phyloP scores from a whole-genome alignment of 345 rosid species.

The Jatropha curcas region DNA sequence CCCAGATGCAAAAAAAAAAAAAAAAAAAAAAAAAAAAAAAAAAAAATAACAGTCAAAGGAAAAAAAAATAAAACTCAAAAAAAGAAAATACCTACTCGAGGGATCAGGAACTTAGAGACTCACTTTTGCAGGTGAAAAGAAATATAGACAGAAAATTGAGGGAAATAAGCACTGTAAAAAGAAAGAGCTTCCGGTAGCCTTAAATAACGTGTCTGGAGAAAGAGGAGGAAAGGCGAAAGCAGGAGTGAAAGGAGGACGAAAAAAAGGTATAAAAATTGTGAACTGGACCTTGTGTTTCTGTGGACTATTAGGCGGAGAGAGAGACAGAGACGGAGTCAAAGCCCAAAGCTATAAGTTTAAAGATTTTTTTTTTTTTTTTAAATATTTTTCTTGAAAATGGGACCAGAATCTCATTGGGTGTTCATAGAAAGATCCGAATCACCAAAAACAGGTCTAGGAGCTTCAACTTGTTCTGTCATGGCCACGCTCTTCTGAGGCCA shows the following conservation, averaged over 20 bases:
- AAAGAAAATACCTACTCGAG: slow-evolving; percentile 36
- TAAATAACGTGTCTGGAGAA: slow-evolving; percentile 10
- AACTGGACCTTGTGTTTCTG: slow-evolving; percentile 24
- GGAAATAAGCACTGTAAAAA: slow-evolving; percentile 9
- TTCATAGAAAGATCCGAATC: too few relatives aligned
- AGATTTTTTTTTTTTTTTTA: background rate
- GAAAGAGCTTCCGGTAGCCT: slow-evolving; percentile 11
- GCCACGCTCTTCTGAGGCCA: too few relatives aligned
- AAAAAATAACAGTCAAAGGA: background rate
- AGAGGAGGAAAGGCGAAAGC: slow-evolving; percentile 11
- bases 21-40: background rate
- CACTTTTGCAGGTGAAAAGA: slow-evolving; percentile 19
- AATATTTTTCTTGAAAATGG: too few relatives aligned
- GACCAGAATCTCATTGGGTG: slow-evolving; percentile 25
- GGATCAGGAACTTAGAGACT: slow-evolving; percentile 22
- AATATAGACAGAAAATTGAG: background rate
- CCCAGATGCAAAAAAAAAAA: slow-evolving; percentile 36
- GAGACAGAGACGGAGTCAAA: slow-evolving; percentile 36
- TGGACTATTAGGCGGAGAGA: slow-evolving; percentile 29
- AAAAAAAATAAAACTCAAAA: background rate
- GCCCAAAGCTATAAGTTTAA: slow-evolving; percentile 27
- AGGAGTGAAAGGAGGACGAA: slow-evolving; percentile 10
- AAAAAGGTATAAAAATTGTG: slow-evolving; percentile 18
- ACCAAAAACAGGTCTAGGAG: too few relatives aligned
- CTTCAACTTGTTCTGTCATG: too few relatives aligned